A percentile compares a stretch with the other conserved stretches of the same genome.
These are phyloP conservation scores for Microcera coccophila DNA, from an alignment of 2,329 filamentous ascomycete genomes.

Conservation along the genomic window DNA sequence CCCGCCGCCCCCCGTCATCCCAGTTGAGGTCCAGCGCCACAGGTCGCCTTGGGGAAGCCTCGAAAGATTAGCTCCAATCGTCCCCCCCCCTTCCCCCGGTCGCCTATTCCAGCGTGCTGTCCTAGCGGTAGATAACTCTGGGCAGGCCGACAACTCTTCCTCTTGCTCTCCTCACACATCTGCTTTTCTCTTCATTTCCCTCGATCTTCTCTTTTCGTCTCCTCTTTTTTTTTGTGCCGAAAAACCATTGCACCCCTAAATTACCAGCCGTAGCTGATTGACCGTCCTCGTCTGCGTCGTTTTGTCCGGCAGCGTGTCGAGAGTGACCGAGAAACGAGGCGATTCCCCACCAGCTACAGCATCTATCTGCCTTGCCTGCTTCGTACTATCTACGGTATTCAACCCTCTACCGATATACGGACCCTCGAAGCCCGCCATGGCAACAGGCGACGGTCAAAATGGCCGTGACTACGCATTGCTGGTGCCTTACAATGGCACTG, in stretches of 20 bases:
- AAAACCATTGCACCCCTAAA: no score
- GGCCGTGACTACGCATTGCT: conserved; percentile 43
- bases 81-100: neutral
- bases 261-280: no score
- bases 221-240: conserved; percentile 1
- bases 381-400: no score
- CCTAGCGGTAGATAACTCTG: conserved; percentile 10
- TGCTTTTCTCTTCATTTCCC: conserved; percentile 4
- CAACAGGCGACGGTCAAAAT: neutral
- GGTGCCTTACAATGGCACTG: conserved; percentile 62
- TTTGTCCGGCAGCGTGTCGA: neutral
- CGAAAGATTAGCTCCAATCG: neutral
- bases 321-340: neutral
- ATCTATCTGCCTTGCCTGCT: no score
- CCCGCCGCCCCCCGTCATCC: neutral
- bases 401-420: neutral
- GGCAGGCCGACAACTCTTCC: conserved; percentile 2
- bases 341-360: neutral
- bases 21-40: neutral
- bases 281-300: neutral
- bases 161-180: conserved; percentile 6
- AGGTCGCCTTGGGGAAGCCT: neutral
- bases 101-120: neutral
- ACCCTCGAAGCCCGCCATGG: no score
- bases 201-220: conserved; percentile 1